A percentile compares a stretch with the other conserved stretches of the same genome.
Conservation (phyloP, 1,284 basidiomycete species). For the Vanrija sp. region DNA sequence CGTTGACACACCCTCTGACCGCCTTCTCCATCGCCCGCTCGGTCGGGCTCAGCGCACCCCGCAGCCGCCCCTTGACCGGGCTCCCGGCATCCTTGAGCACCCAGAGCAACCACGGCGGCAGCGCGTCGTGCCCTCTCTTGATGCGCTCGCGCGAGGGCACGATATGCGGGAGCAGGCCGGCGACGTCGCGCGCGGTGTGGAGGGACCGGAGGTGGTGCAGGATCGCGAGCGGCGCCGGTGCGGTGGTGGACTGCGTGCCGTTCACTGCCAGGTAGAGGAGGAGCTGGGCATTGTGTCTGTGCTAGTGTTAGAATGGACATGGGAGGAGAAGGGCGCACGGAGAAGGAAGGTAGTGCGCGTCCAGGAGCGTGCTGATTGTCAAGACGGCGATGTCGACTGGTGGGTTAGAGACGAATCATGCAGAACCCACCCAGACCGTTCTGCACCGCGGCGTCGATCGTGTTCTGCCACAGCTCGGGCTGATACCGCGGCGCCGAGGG, state of each 20-base stretch:
- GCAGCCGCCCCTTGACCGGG: neutral
- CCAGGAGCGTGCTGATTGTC: conserved; percentile 12
- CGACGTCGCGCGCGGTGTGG: conserved; percentile 11
- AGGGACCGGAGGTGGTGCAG: conserved; percentile 20
- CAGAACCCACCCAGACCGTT: conserved; percentile 9
- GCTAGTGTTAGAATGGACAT: neutral
- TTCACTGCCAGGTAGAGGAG: conserved; percentile 25
- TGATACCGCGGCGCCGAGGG: neutral
- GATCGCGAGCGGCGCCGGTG: conserved; percentile 13
- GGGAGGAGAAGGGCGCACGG: conserved; percentile 1
- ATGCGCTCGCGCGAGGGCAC: neutral
- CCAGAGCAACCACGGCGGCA: conserved; percentile 5
- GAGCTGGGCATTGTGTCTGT: conserved; percentile 32
- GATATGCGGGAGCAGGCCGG: conserved; percentile 4
- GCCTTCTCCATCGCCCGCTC: conserved; percentile 10
- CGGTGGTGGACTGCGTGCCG: neutral
- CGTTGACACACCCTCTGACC: conserved; percentile 11
- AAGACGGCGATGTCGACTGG: neutral
- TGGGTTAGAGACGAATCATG: neutral
- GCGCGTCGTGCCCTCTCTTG: neutral
- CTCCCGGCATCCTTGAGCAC: conserved; percentile 7
- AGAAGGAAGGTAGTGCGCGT: conserved; percentile 7
- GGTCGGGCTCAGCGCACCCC: conserved; percentile 1
- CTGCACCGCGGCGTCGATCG: neutral
- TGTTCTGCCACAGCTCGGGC: conserved; percentile 4